Base-by-base conservation (phyloP, 106 monocot species). In the Dendrobium nobile region DNA sequence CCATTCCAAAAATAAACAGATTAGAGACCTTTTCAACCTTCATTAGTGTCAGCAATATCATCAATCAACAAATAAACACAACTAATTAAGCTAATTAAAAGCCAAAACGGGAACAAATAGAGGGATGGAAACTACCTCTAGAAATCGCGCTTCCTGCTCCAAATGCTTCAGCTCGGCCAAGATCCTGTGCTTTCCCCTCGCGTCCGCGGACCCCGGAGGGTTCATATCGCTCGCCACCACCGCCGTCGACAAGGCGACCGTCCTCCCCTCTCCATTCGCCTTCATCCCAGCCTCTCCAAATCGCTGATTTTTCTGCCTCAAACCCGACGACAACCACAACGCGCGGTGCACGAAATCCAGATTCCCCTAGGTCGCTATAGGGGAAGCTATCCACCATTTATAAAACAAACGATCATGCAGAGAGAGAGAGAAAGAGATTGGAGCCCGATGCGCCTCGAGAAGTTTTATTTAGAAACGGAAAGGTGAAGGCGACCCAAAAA, bases 171-270 rank as follows among this genome's bases (percentile, higher is more conserved):
- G 81, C 83, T 95, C 92, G 28, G 88, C 95, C 41, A 82, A 54
- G 87, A 95, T 92, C 80, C 91, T 88, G 80, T 93, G 98, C 92
- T 84, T 95, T 64, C 95, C 98, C 59, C 86, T 86, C 41, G 79
- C 67, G 75, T 92, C 91, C 59, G 80, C 31, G 56, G 75, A 51
- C 45, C 55, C 67, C 48, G 51, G 59, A 55, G 17, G 56, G n/a
- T 17, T 77, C 42, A n/a, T 28, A 55, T 42, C 76, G 48, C 31
- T 42, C n/a, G 44, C 9, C 31, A 17, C 59, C 3, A 65, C 37
- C 9, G 83, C 45, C 9, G 41, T 19, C 42, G 41, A 11, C n/a
- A 44, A 75, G 9, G 76, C 45, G 3, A 27, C 48, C 76, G 43
- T 11, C 47, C 48, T 11, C 26, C 48, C 76, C 48, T 47, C 81